Evolutionary conservation across 768 basidiomycete species (phyloP).

Genomic region (Termitomyces sp.): DNA sequence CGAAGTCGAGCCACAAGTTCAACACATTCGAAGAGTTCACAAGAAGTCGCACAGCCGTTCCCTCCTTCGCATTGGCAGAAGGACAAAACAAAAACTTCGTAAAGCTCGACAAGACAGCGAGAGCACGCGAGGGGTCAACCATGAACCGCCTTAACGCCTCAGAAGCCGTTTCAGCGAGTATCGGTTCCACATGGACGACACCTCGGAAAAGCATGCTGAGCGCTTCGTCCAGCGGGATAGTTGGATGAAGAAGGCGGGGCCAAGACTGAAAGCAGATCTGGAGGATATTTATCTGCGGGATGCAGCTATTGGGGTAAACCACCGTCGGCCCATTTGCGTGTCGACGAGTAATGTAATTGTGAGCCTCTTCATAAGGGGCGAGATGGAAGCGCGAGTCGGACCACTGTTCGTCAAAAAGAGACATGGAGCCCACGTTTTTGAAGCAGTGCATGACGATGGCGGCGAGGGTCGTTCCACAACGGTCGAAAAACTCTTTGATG

Average conservation of each 20-base stretch:
- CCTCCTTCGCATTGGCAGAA: conserved; percentile 52
- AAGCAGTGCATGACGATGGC: conserved; percentile 54
- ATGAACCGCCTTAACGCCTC: conserved; percentile 70
- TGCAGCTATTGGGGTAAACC: conserved; percentile 58
- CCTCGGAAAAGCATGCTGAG: conserved; percentile 78
- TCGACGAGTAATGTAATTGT: conserved; percentile 59
- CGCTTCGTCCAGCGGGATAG: conserved; percentile 49
- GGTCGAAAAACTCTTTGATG: conserved; percentile 68
- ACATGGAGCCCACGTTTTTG: conserved; percentile 66
- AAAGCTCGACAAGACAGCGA: conserved; percentile 56
- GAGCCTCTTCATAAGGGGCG: conserved; percentile 57
- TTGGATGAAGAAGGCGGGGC: conserved; percentile 70
- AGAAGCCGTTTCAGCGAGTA: conserved; percentile 61
- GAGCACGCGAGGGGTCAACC: conserved; percentile 48
- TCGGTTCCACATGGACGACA: conserved; percentile 80
- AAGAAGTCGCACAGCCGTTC: conserved; percentile 54
- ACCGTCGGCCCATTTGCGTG: conserved; percentile 57
- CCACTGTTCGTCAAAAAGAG: conserved; percentile 84
- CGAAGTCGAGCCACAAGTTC: conserved; percentile 65
- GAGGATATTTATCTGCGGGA: conserved; percentile 64
- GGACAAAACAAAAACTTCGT: conserved; percentile 73
- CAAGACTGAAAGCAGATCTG: conserved; percentile 77
- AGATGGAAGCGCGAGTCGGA: conserved; percentile 51
- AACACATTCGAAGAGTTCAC: conserved; percentile 65
- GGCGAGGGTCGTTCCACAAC: conserved; percentile 50